A percentile compares a stretch with the other conserved stretches of the same genome.
phyloP scores from a whole-genome alignment of 768 basidiomycete genomes.

The Tricholoma bakamatsutake region DNA sequence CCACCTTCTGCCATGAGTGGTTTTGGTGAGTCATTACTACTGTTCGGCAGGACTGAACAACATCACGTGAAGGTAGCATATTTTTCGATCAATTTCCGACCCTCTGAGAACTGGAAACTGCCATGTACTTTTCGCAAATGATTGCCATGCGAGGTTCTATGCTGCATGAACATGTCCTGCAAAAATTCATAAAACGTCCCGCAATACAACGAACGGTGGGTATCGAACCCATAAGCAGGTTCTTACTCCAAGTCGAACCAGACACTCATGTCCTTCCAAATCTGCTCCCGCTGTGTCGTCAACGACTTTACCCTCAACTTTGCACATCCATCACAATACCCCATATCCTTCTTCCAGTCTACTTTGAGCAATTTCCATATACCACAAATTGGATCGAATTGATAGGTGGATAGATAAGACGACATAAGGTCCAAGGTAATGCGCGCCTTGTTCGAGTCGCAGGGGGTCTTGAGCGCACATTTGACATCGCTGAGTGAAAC shows the following conservation, averaged over 20 bases:
- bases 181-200: too few species aligned
- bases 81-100: too few species aligned
- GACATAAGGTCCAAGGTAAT: not conserved
- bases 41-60: too few species aligned
- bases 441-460: not conserved
- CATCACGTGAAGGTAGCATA: too few species aligned
- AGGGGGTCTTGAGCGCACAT: not conserved
- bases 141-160: too few species aligned
- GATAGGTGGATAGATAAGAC: not conserved
- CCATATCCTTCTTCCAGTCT: not conserved
- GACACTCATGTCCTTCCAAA: slow-evolving; percentile 3
- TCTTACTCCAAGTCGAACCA: slow-evolving; percentile 2
- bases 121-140: too few species aligned
- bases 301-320: not conserved
- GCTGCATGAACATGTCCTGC: too few species aligned
- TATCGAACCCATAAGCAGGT: not conserved
- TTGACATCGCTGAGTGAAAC: not conserved
- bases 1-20: too few species aligned
- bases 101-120: too few species aligned
- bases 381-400: slow-evolving; percentile 5
- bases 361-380: not conserved
- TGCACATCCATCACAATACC: not conserved
- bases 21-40: too few species aligned
- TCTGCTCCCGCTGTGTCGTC: not conserved
- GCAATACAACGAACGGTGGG: too few species aligned